These are phyloP conservation scores for Triangularia verruculosa DNA, from an alignment of 2,329 filamentous ascomycete genomes.

Conservation along the genomic window DNA sequence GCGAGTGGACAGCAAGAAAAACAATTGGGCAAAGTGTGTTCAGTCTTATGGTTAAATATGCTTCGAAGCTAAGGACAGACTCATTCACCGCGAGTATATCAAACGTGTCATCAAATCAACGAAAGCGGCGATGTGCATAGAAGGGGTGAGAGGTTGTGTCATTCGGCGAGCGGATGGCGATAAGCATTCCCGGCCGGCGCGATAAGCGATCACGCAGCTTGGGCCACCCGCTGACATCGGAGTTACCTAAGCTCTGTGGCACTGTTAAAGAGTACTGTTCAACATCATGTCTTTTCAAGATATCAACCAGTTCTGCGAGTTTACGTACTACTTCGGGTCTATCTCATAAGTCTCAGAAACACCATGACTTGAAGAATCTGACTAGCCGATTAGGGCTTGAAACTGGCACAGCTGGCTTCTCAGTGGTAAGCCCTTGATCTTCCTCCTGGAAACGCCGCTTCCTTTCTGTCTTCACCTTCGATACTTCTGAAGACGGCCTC, in stretches of 20 bases:
- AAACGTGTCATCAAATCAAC: background rate
- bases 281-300: no score
- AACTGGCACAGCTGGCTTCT: no score
- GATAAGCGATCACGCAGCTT: background rate
- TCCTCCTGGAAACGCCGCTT: no score
- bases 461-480: no score
- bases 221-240: background rate
- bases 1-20: background rate
- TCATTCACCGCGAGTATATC: background rate
- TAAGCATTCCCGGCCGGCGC: background rate
- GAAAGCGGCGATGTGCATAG: background rate
- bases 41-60: background rate
- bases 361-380: no score
- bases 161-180: constrained; percentile 16
- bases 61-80: background rate
- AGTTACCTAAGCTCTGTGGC: background rate
- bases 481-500: no score
- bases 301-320: no score
- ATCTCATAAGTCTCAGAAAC: no score
- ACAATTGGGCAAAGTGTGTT: background rate
- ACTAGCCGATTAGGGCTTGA: no score
- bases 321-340: no score
- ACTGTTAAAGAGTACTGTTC: background rate
- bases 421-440: no score
- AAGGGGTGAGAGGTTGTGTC: constrained; percentile 16